Evolutionary conservation across 2,329 filamentous ascomycete species (phyloP).

Genomic region (Aspergillus terreus): DNA sequence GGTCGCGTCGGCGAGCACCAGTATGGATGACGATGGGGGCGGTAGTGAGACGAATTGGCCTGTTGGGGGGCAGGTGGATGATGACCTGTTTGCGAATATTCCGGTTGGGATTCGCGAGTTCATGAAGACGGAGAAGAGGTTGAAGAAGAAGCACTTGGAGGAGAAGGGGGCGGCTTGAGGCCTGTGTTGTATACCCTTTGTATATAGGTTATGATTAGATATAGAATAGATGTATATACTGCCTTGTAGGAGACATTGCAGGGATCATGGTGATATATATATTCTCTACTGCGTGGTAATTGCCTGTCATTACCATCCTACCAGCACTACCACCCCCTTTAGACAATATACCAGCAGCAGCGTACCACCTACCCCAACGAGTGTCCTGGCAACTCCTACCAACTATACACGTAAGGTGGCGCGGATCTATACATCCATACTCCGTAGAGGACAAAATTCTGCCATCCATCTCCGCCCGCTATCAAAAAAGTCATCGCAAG

Average conservation of each 20-base stretch:
- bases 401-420: too few species aligned
- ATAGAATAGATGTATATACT: neutral
- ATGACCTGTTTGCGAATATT: conserved; percentile 72
- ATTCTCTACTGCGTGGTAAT: too few species aligned
- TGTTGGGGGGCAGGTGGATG: conserved; percentile 32
- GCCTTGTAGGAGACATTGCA: too few species aligned
- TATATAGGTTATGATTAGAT: neutral
- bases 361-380: too few species aligned
- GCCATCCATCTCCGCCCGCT: neutral
- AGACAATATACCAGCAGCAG: too few species aligned
- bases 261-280: too few species aligned
- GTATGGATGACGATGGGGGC: conserved; percentile 77
- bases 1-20: conserved; percentile 50
- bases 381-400: too few species aligned
- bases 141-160: conserved; percentile 69
- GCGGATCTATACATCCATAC: too few species aligned
- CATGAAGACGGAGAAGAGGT: conserved; percentile 91
- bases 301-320: too few species aligned
- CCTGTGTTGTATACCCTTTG: neutral
- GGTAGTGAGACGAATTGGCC: conserved; percentile 69
- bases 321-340: too few species aligned
- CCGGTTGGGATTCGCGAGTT: conserved; percentile 94
- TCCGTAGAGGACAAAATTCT: neutral
- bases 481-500: neutral
- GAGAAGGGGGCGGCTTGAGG: conserved; percentile 37